Evolutionary conservation across 176 grass and related monocot species (phyloP), one percentile per base, ranked within the genome.

Genomic region (Rhynchospora pubera): DNA sequence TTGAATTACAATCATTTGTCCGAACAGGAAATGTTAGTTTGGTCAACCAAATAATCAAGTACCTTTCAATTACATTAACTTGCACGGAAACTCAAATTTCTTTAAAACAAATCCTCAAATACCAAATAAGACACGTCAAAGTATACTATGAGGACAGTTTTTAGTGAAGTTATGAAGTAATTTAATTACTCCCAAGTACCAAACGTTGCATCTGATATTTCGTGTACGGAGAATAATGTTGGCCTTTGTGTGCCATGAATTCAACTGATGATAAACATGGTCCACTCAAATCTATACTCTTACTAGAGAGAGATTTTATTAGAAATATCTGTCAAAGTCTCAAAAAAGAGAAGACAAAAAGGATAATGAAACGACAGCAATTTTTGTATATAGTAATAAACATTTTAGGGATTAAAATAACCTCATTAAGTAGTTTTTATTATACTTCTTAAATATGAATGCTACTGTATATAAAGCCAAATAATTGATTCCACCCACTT

Each of bases 1-100:
- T 32, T 56, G 23, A 32, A 77, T 77, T 55, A 56, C 23, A 39
- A 39, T 3, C 72, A 56, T 77, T 77, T 56, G 23, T 30, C 22
- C 55, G 50, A 77, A 77, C 55, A 77, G 48, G 50, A 77, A 18
- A 55, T 77, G 23, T n/a, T 56, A 30, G 72, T 77, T 77, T 77
- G 72, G 72, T 77, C 72, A 76, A 76, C 48, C 24, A 55, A 53
- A 70, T 45, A 77, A 77, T 77, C 6, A 53, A 55, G 32, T 24
- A 77, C 46, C 24, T 32, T 77, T 77, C 55, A 56, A 30, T 13
- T 9, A n/a, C 72, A 77, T 18, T 39, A 14, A 56, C 72, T 77
- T 77, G 72, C 72, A 77, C 47, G 72, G 72, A 76, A 76, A 14
- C 12, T 48, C 47, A 76, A 30, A 28, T 55, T 3, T 26, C 12